Evolutionary conservation across 1,284 basidiomycete genomes (phyloP).

Genomic region (Leccinum subrobustum): DNA sequence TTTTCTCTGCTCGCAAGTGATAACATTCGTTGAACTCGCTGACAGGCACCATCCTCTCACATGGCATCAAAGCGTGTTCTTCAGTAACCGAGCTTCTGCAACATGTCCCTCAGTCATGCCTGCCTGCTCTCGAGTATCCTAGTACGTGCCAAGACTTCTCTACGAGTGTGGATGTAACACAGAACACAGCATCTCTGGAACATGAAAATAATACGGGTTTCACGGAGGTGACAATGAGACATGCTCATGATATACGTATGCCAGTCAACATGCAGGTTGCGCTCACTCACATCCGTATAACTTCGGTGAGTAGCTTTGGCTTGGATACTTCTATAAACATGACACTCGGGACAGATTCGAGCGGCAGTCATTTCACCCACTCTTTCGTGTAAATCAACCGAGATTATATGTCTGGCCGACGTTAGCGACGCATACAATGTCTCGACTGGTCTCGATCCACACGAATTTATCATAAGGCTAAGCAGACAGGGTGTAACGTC

Average conservation of each 20-base stretch:
- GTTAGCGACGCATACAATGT: slow-evolving; percentile 86
- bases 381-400: slow-evolving; percentile 70
- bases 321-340: slow-evolving; percentile 3
- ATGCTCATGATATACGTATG: slow-evolving; percentile 56
- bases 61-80: slow-evolving; percentile 54
- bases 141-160: slow-evolving; percentile 38
- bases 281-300: slow-evolving; percentile 64
- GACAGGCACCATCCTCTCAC: slow-evolving; percentile 55
- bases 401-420: slow-evolving; percentile 75
- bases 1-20: neutral
- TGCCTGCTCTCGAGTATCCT: slow-evolving; percentile 52
- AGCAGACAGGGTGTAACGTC: slow-evolving; percentile 67
- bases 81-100: slow-evolving; percentile 58
- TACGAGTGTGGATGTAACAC: slow-evolving; percentile 10
- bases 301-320: slow-evolving; percentile 47
- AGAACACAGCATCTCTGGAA: slow-evolving; percentile 52
- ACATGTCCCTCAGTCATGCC: slow-evolving; percentile 48
- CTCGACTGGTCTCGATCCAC: slow-evolving; percentile 67
- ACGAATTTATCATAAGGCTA: slow-evolving; percentile 80
- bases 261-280: slow-evolving; percentile 65
- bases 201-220: slow-evolving; percentile 53
- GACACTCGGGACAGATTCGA: slow-evolving; percentile 48
- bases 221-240: slow-evolving; percentile 60
- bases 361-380: slow-evolving; percentile 61
- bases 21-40: slow-evolving; percentile 8